Evolutionary conservation across 306 rosid species (phyloP).

Genomic region (Trichosanthes truncata): DNA sequence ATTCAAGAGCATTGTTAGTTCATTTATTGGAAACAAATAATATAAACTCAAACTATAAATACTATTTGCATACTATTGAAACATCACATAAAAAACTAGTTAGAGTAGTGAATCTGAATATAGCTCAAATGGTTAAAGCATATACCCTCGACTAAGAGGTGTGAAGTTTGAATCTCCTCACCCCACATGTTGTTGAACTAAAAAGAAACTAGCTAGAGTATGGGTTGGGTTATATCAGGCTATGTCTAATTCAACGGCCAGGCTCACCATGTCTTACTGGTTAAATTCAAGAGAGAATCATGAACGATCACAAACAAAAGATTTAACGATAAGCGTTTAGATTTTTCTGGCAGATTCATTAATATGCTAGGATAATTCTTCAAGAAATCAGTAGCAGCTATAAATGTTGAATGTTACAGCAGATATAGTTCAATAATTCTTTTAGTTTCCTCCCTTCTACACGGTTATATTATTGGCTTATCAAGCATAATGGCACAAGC

Average conservation of each 20-base stretch:
- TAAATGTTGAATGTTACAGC: neutral
- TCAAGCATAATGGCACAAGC: conserved; percentile 17
- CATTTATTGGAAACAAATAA: neutral
- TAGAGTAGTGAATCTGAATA: too few species aligned
- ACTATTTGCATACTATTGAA: neutral
- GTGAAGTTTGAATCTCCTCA: neutral
- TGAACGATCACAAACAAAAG: neutral
- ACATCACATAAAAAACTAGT: neutral
- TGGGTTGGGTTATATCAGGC: neutral
- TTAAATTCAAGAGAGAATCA: neutral
- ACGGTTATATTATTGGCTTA: neutral
- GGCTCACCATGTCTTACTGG: neutral
- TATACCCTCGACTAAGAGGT: neutral
- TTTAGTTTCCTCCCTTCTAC: neutral
- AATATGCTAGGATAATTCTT: neutral
- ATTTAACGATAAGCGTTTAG: neutral
- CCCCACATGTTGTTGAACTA: neutral
- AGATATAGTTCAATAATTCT: neutral
- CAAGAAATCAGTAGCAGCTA: neutral
- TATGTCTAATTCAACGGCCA: neutral
- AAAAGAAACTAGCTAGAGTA: neutral
- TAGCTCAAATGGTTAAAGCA: too few species aligned
- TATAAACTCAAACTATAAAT: neutral
- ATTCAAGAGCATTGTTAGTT: conserved; percentile 18
- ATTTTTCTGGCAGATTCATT: neutral